phyloP scores from a whole-genome alignment of 306 rosid genomes.

The Parietaria judaica region DNA sequence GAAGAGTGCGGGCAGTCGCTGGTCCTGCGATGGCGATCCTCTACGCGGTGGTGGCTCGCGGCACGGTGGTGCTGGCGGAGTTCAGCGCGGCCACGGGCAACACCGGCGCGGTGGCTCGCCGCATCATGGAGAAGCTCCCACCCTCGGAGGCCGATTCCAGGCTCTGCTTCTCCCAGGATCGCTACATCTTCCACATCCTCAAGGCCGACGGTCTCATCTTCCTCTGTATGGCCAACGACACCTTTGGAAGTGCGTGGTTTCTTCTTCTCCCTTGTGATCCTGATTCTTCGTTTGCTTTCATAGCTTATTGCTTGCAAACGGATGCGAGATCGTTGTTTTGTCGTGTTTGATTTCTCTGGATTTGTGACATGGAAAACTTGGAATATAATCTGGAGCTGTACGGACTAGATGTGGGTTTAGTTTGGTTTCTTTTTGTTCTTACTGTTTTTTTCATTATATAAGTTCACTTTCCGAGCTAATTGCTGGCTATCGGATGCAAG shows the following conservation, averaged over 20 bases:
- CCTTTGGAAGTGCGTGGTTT: conserved; percentile 79
- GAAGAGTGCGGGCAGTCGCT: too few species aligned
- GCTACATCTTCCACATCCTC: conserved; percentile 87
- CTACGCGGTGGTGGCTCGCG: conserved; percentile 89
- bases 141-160: conserved; percentile 68
- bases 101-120: conserved; percentile 87
- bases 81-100: conserved; percentile 95
- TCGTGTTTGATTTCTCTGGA: too few species aligned
- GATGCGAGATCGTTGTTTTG: too few species aligned
- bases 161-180: conserved; percentile 94
- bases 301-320: too few species aligned
- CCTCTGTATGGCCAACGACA: conserved; percentile 93
- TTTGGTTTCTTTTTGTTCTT: background rate
- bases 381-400: too few species aligned
- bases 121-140: conserved; percentile 92
- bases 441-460: too few species aligned
- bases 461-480: too few species aligned
- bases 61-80: conserved; percentile 83
- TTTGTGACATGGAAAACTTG: too few species aligned
- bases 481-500: too few species aligned
- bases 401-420: background rate
- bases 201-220: conserved; percentile 68
- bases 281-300: too few species aligned
- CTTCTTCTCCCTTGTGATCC: background rate
- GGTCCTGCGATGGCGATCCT: conserved; percentile 65